Conservation (phyloP, 805 yeast species). For the Clavispora vitiphila region DNA sequence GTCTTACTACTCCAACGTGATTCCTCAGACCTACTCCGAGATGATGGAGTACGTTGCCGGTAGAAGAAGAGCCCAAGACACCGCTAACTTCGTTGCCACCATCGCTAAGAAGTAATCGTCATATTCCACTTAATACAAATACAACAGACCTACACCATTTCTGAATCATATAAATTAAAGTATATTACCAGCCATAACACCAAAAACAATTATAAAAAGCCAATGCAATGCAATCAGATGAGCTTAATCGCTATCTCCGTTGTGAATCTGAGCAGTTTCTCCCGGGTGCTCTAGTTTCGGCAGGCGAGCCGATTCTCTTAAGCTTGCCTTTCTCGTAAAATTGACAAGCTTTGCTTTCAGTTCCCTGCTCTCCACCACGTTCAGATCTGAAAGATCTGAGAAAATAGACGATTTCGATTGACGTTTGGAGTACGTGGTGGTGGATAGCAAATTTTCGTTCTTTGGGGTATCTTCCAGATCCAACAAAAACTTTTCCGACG, state of each 20-base stretch:
- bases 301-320: conserved; percentile 36
- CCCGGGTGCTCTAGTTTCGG: conserved; percentile 25
- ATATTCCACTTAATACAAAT: not conserved
- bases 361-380: conserved; percentile 3
- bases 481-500: conserved; percentile 9
- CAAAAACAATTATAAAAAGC: not conserved
- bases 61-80: conserved; percentile 81
- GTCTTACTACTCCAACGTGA: conserved; percentile 68
- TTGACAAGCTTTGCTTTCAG: conserved; percentile 42
- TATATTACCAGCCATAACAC: not conserved
- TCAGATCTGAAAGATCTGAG: conserved; percentile 7
- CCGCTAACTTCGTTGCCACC: conserved; percentile 57
- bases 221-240: not conserved
- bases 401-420: conserved; percentile 8
- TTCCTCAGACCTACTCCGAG: conserved; percentile 85
- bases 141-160: too few relatives aligned
- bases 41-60: conserved; percentile 92
- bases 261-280: conserved; percentile 30
- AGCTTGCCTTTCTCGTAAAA: conserved; percentile 41
- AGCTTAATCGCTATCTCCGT: conserved; percentile 25
- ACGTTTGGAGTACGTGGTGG: not conserved
- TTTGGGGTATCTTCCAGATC: conserved; percentile 5
- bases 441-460: conserved; percentile 1
- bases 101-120: conserved; percentile 9
- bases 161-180: too few relatives aligned